Base-by-base conservation (phyloP, 2,329 filamentous ascomycete genomes). In the Sordariomycetes sp. region DNA sequence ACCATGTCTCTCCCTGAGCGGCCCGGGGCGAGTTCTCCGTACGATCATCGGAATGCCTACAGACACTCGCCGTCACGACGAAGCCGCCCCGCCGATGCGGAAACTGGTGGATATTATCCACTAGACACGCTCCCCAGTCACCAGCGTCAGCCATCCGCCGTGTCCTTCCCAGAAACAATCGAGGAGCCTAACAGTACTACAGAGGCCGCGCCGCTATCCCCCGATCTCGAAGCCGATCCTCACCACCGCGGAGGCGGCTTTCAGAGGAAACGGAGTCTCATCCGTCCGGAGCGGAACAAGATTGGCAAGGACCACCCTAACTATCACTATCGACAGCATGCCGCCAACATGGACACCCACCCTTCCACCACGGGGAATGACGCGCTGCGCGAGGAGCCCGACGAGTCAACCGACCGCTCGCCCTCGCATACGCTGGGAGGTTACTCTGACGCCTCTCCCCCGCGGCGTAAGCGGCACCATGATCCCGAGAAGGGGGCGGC, bases 361-460 rank as follows among this genome's bases (percentile, higher is more conserved):
- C 94, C 95, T 1, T 97, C 94, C 0, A 87, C 89, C 7, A 97
- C 94, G 0, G 94, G 94, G 60, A 88, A 95, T 64, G 91, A 97
- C 64, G 90, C 91, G 2, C 82, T 95, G 56, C 72, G 88, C 57
- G 92, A 96, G 69, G 86, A 90, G 59, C 71, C 88, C 22, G 87
- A 88, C 58, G 85, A 78, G 60, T 80, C 79, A 24, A 85, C 77
- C 45, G 73, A 85, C 65, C 67, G 72, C 45, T 77, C 75, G n/a
- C 70, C 68, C 42, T 74, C 74, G 12, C 73, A 71, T 58, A 73
- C 74, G 55, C 69, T 76, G 48, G 76, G 76, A 42, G 73, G 67
- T 53, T 65, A 69, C 56, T 76, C 77, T 6, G 75, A 78, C 39
- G 68, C 69, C 58, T 74, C 77, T 13, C 72, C 62, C 61, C 62